Evolutionary conservation across 768 basidiomycete species (phyloP).

Genomic region (Termitomyces sp.): DNA sequence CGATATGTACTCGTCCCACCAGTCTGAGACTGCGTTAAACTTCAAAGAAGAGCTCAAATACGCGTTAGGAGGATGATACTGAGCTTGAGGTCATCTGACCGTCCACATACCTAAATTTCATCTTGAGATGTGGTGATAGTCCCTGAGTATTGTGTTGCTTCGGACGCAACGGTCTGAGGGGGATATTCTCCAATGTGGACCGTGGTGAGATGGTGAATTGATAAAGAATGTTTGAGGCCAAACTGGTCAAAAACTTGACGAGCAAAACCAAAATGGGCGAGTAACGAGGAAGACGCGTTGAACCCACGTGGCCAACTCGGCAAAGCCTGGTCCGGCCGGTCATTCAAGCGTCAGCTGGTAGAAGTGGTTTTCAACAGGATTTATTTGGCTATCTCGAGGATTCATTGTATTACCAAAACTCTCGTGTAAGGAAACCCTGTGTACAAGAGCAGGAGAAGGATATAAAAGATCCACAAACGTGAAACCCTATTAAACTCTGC

Average conservation of each 20-base stretch:
- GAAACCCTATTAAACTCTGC: background rate
- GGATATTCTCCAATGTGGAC: conserved; percentile 30
- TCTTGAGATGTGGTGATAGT: conserved; percentile 22
- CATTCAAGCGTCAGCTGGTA: background rate
- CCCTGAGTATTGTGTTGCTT: conserved; percentile 14
- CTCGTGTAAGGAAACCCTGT: background rate
- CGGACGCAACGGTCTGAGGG: conserved; percentile 26
- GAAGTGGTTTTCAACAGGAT: background rate
- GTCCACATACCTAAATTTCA: conserved; percentile 56
- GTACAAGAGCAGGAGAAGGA: background rate
- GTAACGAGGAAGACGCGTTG: background rate
- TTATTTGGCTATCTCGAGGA: background rate
- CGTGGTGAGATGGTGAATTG: background rate
- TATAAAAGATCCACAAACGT: background rate
- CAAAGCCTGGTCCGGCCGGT: background rate
- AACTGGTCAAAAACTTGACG: background rate
- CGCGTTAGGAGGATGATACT: background rate
- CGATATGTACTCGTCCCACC: conserved; percentile 92
- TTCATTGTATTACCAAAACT: background rate
- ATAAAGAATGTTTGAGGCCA: background rate
- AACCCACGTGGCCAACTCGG: background rate
- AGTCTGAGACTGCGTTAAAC: conserved; percentile 87
- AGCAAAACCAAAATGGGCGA: background rate
- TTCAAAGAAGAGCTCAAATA: conserved; percentile 67
- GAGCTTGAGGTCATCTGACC: background rate